These are phyloP conservation scores for Candida frijolesensis DNA, from an alignment of 1,139 yeast genomes.

Conservation along the genomic window DNA sequence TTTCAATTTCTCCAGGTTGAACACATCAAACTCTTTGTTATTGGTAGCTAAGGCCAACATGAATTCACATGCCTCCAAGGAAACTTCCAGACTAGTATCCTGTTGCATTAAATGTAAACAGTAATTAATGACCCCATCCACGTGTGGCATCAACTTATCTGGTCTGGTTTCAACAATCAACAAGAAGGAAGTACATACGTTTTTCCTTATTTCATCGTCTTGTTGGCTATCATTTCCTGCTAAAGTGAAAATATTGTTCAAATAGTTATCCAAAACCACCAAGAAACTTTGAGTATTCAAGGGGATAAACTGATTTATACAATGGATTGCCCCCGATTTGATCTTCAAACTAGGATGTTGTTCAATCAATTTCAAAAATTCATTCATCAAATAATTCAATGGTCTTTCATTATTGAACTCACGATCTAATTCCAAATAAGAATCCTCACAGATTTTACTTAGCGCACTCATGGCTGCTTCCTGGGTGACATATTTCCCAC, in stretches of 20 bases:
- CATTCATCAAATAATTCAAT: conserved; percentile 64
- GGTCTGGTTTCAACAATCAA: conserved; percentile 75
- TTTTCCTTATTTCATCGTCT: conserved; percentile 63
- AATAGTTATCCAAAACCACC: conserved; percentile 65
- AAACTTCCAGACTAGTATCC: conserved; percentile 65
- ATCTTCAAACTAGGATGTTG: conserved; percentile 44
- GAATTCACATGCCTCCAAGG: conserved; percentile 93
- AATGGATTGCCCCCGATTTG: conserved; percentile 65
- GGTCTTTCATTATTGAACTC: conserved; percentile 71
- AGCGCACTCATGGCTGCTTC: conserved; percentile 80
- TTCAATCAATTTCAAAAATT: conserved; percentile 56
- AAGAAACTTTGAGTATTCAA: conserved; percentile 66
- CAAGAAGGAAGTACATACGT: conserved; percentile 80
- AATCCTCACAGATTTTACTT: conserved; percentile 87
- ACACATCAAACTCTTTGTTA: conserved; percentile 50
- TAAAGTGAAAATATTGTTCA: conserved; percentile 63
- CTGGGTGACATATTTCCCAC: conserved; percentile 34
- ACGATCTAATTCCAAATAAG: conserved; percentile 56
- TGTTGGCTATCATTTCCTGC: conserved; percentile 49
- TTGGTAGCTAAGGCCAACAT: conserved; percentile 72
- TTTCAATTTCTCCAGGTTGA: conserved; percentile 55
- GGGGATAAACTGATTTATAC: conserved; percentile 77
- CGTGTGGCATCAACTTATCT: conserved; percentile 76
- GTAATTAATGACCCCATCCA: conserved; percentile 83
- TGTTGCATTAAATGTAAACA: conserved; percentile 74